Conservation (phyloP, 31 red algal genomes). For the Porphyra umbilicalis region DNA sequence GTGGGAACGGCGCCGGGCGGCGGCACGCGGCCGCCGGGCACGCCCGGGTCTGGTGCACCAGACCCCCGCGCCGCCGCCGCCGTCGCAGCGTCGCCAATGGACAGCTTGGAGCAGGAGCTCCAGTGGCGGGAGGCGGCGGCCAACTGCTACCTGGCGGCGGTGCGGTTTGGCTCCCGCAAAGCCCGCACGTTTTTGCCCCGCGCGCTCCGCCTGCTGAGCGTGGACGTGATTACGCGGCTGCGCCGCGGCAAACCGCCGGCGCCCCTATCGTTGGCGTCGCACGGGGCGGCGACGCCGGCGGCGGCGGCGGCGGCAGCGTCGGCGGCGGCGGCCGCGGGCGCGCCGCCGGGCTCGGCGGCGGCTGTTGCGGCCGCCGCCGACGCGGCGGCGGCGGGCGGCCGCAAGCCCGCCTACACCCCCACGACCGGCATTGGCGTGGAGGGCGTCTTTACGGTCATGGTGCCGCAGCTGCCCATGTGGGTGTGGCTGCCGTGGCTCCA, state of each 20-base stretch:
- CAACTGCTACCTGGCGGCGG: conserved; percentile 80
- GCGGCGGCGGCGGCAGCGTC: neutral
- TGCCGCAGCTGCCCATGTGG: conserved; percentile 70
- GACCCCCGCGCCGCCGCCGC: neutral
- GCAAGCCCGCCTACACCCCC: neutral
- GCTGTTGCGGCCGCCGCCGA: too few species aligned
- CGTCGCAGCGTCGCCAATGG: neutral
- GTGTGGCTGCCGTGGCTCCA: conserved; percentile 97
- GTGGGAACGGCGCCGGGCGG: neutral
- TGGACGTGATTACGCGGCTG: conserved; percentile 37
- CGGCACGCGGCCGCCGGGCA: neutral
- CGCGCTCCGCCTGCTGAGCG: conserved; percentile 61
- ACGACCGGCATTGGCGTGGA: neutral
- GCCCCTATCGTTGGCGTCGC: too few species aligned
- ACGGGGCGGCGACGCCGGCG: neutral
- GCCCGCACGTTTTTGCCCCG: conserved; percentile 58
- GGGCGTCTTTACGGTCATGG: conserved; percentile 18
- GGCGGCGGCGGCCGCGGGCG: neutral
- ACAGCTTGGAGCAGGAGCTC: conserved; percentile 23
- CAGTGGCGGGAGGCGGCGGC: conserved; percentile 68
- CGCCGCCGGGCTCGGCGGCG: too few species aligned
- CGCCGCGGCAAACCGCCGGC: neutral
- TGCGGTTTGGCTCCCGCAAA: conserved; percentile 73
- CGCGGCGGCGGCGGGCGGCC: neutral
- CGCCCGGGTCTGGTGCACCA: neutral